Percentiles rank a stretch among this genome's conserved stretches.
Evolutionary conservation across 2,329 filamentous ascomycete genomes (phyloP).

Genomic region (Daldinia sp.): DNA sequence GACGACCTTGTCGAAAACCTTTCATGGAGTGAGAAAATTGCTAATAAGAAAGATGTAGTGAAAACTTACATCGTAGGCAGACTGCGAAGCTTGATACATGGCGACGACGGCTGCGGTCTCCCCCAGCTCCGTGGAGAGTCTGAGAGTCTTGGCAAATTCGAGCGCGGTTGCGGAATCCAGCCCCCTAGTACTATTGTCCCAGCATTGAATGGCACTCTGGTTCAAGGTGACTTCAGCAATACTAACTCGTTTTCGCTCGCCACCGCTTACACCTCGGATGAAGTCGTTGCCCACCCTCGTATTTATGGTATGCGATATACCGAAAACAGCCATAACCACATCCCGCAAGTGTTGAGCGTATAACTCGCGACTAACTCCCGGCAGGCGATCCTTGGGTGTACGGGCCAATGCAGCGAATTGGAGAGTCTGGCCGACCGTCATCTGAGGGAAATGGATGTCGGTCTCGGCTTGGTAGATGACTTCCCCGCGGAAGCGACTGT

Average conservation of each 20-base stretch:
- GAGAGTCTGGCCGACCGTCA: constrained; percentile 79
- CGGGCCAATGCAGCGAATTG: constrained; percentile 75
- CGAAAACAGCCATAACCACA: constrained; percentile 50
- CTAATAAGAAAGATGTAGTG: constrained; percentile 53
- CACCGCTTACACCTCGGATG: constrained; percentile 75
- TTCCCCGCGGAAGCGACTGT: constrained; percentile 58
- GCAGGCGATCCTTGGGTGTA: constrained; percentile 40
- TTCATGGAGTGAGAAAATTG: constrained; percentile 47
- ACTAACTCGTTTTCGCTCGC: constrained; percentile 72
- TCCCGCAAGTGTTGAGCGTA: constrained; percentile 45
- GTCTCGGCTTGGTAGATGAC: constrained; percentile 86
- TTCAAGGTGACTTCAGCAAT: constrained; percentile 65
- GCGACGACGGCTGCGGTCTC: constrained; percentile 51
- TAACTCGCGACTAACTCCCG: constrained; percentile 57
- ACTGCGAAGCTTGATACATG: constrained; percentile 74
- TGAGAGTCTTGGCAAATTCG: constrained; percentile 74
- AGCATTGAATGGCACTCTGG: constrained; percentile 53
- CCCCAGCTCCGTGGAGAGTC: constrained; percentile 45
- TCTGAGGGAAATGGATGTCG: constrained; percentile 79
- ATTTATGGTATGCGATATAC: constrained; percentile 58
- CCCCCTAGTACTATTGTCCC: constrained; percentile 63
- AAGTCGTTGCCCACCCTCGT: constrained; percentile 79
- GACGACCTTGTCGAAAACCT: constrained; percentile 63
- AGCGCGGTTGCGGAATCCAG: constrained; percentile 77
- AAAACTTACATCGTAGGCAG: constrained; percentile 28